These are phyloP conservation scores for Leccinum pseudoinsigne DNA, from an alignment of 1,284 basidiomycete species.

Conservation along the genomic window DNA sequence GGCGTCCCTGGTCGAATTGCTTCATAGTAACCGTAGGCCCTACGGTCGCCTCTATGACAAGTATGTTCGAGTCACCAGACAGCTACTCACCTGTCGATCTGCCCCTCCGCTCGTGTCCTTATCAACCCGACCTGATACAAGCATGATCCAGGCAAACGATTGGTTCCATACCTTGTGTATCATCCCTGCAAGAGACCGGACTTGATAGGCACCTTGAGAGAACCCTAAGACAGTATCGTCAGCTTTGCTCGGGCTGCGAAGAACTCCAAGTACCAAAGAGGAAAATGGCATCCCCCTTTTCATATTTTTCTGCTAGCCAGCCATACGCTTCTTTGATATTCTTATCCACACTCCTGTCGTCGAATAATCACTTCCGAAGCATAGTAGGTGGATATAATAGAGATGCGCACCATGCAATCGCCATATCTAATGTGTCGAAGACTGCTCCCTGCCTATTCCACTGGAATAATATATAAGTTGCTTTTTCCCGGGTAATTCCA, in stretches of 20 bases:
- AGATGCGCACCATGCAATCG: slow-evolving; percentile 25
- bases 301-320: slow-evolving; percentile 32
- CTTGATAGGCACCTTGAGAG: not conserved
- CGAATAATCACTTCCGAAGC: not conserved
- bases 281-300: slow-evolving; percentile 19
- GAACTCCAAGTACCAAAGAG: slow-evolving; percentile 30
- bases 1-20: slow-evolving; percentile 4
- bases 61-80: not conserved
- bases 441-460: slow-evolving; percentile 19
- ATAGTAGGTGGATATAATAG: not conserved
- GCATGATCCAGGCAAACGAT: not conserved
- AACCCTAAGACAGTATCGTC: slow-evolving; percentile 10
- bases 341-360: slow-evolving; percentile 27
- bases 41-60: slow-evolving; percentile 5
- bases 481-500: slow-evolving; percentile 12
- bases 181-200: slow-evolving; percentile 37
- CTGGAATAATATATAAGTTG: slow-evolving; percentile 37
- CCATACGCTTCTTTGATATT: slow-evolving; percentile 19
- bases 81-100: slow-evolving; percentile 12
- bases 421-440: slow-evolving; percentile 22
- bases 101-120: slow-evolving; percentile 9
- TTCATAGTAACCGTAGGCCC: slow-evolving; percentile 37
- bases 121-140: slow-evolving; percentile 15
- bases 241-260: not conserved
- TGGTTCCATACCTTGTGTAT: slow-evolving; percentile 30